Evolutionary conservation across 2,329 filamentous ascomycete genomes (phyloP), one percentile per base, ranked within the genome.

Genomic region (Hymenoscyphus occultus): DNA sequence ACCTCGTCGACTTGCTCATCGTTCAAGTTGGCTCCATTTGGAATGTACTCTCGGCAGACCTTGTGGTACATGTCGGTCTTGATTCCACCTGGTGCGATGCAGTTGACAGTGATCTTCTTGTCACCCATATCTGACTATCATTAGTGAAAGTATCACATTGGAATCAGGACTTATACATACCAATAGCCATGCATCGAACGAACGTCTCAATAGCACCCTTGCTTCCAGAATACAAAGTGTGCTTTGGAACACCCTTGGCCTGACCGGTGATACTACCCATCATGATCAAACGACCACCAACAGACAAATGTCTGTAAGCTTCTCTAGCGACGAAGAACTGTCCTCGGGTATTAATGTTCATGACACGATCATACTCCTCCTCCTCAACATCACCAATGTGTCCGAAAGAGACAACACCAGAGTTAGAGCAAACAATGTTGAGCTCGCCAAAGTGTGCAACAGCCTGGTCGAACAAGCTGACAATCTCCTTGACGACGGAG

Each of bases 131-230:
- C 70, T 71, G 28, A 10, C 22, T 14, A 14, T 16, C 2, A 19
- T 64, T 56, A 64, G 57, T 40, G 56, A 5, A n/a, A 39, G 39
- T 83, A 86, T 83, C 79, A 88, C 84, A 62, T 88, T 86, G 70
- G 84, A 86, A 79, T 90, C 88, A 42, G 7, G 16, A 22, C 16
- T 1, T 5, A 13, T 9, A 69, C 83, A 78, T 73, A 86, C 85
- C 84, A 58, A 87, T 88, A 5, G 90, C 88, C 78, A 92, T 90
- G 71, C 84, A 87, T 76, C 90, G 88, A 70, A 90, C 88, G 77
- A 92, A 91, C 12, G 88, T 89, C 78, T 92, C 90, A 67, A 92
- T 88, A 45, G 90, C 86, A 71, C 89, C 90, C 82, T 93, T 93
- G 76, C 83, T 86, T 14, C 86, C 89, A 28, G 89, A 90, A 81